A percentile compares a stretch with the other conserved stretches of the same genome.
Evolutionary conservation across 1,139 yeast genomes (phyloP).

Genomic region (Magnusiomyces tetraspermus): DNA sequence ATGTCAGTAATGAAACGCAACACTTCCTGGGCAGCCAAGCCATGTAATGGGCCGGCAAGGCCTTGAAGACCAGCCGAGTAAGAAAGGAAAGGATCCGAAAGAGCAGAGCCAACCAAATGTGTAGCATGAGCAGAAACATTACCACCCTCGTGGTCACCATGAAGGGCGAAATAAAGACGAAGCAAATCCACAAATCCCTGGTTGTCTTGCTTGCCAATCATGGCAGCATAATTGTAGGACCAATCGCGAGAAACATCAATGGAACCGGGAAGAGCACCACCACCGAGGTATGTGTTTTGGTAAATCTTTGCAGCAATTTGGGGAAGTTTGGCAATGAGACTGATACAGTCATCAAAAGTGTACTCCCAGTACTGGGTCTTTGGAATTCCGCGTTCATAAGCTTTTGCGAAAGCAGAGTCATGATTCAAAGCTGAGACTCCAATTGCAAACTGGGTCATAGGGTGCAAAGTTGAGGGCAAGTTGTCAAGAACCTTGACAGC

Average conservation of each 20-base stretch:
- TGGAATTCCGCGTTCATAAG: conserved; percentile 81
- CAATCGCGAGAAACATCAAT: conserved; percentile 74
- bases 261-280: conserved; percentile 55
- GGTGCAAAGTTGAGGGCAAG: conserved; percentile 81
- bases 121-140: conserved; percentile 97
- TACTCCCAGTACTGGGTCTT: conserved; percentile 88
- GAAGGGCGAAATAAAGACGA: conserved; percentile 89
- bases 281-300: conserved; percentile 82
- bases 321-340: conserved; percentile 85
- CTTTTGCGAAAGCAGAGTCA: conserved; percentile 83
- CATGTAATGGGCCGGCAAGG: conserved; percentile 97
- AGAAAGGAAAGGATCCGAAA: conserved; percentile 86
- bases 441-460: conserved; percentile 95
- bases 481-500: conserved; percentile 74
- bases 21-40: conserved; percentile 97
- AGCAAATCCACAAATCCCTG: conserved; percentile 78
- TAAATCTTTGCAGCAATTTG: conserved; percentile 89
- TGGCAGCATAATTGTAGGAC: conserved; percentile 79
- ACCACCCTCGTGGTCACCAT: conserved; percentile 98
- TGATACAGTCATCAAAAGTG: conserved; percentile 83
- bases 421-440: conserved; percentile 88
- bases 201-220: conserved; percentile 76
- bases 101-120: conserved; percentile 92
- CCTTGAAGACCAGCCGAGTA: conserved; percentile 94
- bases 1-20: conserved; percentile 84